Base-by-base conservation (phyloP, 2,329 filamentous ascomycete genomes). In the Colletotrichum eremochloae region DNA sequence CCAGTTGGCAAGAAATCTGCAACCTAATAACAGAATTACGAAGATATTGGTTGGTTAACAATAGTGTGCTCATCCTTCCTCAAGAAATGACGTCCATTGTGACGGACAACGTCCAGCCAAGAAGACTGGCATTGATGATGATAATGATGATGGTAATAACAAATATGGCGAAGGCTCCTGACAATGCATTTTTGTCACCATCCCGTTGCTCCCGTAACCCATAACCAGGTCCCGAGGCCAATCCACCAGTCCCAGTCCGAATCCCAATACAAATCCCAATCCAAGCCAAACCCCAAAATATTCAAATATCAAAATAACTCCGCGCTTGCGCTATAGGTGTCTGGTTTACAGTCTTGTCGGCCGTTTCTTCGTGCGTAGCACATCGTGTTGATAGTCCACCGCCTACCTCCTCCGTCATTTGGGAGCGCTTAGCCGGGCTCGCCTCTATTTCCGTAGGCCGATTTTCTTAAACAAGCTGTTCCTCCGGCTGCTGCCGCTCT, bases 291-390 rank as follows among this genome's bases (percentile, higher is more conserved):
- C 2, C 33, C 53, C 53, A 40, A 31, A 52, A 40, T 31, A 20
- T 20, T 33, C 20, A 56, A 55, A 63, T 6, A 60, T 40, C 14
- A 57, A 56, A 15, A 68, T 52, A 74, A 74, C 72, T 73, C 72
- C 69, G 24, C 62, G 72, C 72, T 74, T 72, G 65, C 66, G 66
- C 66, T 72, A 33, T 68, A 52, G 57, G 42, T 64, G 38, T 69
- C 52, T 72, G 62, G 53, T 69, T 68, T 63, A 63, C 58, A 72
- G 60, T 63, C 48, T 72, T 44, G 63, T 57, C 60, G 71, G 71
- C 71, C 71, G 71, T 74, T 18, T 62, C 46, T 31, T 74, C 64
- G 56, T 74, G 46, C 62, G 42, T 24, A 40, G 62, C 60, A 46
- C n/a, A 46, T 67, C 42, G 52, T 9, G 24, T 67, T 56, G 48